Base-by-base conservation (phyloP, 257 asterid species). In the Gardenia jasminoides region DNA sequence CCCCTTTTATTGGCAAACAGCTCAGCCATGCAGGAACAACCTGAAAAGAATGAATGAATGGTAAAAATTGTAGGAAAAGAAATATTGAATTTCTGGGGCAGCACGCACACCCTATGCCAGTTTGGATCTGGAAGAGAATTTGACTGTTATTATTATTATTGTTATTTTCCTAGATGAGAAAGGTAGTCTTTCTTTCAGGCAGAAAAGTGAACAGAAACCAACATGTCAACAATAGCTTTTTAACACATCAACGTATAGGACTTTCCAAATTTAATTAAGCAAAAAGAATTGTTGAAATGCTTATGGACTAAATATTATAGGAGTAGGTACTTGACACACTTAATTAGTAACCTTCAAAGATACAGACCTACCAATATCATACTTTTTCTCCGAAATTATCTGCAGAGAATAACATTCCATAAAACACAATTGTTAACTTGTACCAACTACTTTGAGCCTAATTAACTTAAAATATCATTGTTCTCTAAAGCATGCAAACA, bases 21-120 rank as follows among this genome's bases (percentile, higher is more conserved):
- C 89, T 76, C 92, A 96, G 81, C 99, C 99, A 96, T 43, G 98
- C 98, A 67, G 96, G 97, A 80, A 93, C 88, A 67, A 96, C 94
- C 99, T 96, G 89, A 28, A 80, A 82, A 39, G 70, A 79, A 58
- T 59, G 15, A 41, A 77, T 76, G 26, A 8, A 7, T 24, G 70
- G 64, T 13, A n/a, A 65, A 6, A 24, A 76, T 76, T 71, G 10
- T 4, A 3, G 64, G 61, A 22, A 74, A 75, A 54, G 56, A 78
- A 30, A 20, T 26, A 41, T 17, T n/a, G 19, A 54, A 26, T 75
- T 59, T 58, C 11, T 20, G 43, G 41, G n/a, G 41, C 24, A n/a
- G 20, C 16, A 0, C 4, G 61, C 20, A 61, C n/a, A 2, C 19
- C 78, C 70, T 58, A 58, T 22, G 24, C n/a, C 65, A 6, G 31